These are phyloP conservation scores for Blastobotrys apis DNA, from an alignment of 1,139 yeast species.

Conservation along the genomic window DNA sequence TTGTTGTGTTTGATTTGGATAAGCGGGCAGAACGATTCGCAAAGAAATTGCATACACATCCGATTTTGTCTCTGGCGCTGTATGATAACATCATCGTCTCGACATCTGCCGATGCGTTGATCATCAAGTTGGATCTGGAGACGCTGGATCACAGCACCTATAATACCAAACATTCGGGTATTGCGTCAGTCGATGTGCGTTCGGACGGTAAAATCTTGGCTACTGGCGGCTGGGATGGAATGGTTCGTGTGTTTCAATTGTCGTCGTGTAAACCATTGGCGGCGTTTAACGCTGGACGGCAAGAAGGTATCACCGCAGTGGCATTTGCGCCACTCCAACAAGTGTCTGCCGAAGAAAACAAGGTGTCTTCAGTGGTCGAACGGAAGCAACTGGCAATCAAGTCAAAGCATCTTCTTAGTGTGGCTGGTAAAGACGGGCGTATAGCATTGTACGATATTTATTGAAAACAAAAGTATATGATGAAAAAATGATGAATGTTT, in stretches of 20 bases:
- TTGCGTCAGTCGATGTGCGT: slow-evolving; percentile 29
- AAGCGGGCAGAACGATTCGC: slow-evolving; percentile 16
- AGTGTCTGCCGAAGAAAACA: neutral
- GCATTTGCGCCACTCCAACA: slow-evolving; percentile 24
- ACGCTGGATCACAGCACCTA: slow-evolving; percentile 11
- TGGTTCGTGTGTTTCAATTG: slow-evolving; percentile 32
- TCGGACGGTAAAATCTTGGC: slow-evolving; percentile 32
- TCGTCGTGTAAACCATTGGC: slow-evolving; percentile 28
- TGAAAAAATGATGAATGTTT: neutral
- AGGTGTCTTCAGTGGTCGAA: neutral
- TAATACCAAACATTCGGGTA: slow-evolving; percentile 32
- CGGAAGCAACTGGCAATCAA: neutral
- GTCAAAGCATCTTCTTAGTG: slow-evolving; percentile 33
- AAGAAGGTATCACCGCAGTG: slow-evolving; percentile 28
- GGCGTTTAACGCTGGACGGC: slow-evolving; percentile 31
- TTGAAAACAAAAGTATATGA: slow-evolving; percentile 11
- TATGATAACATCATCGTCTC: slow-evolving; percentile 21
- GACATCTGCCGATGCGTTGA: slow-evolving; percentile 34
- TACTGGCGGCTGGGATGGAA: slow-evolving; percentile 42
- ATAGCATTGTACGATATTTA: slow-evolving; percentile 33
- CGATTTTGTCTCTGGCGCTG: slow-evolving; percentile 27
- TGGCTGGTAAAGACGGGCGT: slow-evolving; percentile 39
- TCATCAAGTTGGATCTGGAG: slow-evolving; percentile 27
- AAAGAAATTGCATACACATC: slow-evolving; percentile 33
- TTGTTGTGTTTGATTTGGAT: slow-evolving; percentile 26